Conservation (phyloP, 1,284 basidiomycete genomes). For the Coniferiporia weirii region DNA sequence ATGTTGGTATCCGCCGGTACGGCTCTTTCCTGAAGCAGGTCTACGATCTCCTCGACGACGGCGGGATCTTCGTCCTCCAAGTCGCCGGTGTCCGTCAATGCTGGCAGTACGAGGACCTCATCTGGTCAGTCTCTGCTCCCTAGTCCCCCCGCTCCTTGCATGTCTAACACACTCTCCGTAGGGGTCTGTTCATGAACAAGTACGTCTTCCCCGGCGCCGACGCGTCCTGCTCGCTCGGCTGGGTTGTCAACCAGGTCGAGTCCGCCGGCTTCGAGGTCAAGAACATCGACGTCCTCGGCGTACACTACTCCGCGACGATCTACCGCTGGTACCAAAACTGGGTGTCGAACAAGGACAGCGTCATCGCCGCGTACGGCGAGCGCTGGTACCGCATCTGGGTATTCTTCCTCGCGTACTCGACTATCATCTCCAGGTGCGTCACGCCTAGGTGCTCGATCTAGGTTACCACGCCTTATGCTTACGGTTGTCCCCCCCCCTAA, state of each 20-base stretch:
- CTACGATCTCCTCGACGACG: conserved; percentile 91
- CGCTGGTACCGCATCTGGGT: conserved; percentile 87
- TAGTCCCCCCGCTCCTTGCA: not conserved
- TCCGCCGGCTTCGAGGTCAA: conserved; percentile 95
- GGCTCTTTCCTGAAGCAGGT: conserved; percentile 85
- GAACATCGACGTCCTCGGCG: conserved; percentile 91
- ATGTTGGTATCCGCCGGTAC: conserved; percentile 95
- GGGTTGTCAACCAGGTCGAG: conserved; percentile 89
- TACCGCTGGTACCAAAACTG: conserved; percentile 96
- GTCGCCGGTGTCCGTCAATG: conserved; percentile 90
- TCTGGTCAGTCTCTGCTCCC: conserved; percentile 55
- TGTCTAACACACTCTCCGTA: conserved; percentile 24
- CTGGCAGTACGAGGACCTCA: conserved; percentile 98
- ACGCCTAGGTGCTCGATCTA: not conserved
- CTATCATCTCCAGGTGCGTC: conserved; percentile 60
- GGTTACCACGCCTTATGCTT: not conserved
- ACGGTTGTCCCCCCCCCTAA: conserved; percentile 5
- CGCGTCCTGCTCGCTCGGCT: conserved; percentile 90
- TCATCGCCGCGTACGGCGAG: conserved; percentile 87
- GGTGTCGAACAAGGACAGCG: conserved; percentile 85
- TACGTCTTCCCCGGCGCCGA: conserved; percentile 98
- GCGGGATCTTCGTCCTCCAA: conserved; percentile 93
- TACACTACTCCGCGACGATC: conserved; percentile 96
- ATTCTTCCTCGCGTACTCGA: conserved; percentile 84
- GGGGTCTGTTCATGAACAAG: conserved; percentile 93